Base-by-base conservation (phyloP, 148 eudicot genomes). In the Tetragonia tetragonoides region DNA sequence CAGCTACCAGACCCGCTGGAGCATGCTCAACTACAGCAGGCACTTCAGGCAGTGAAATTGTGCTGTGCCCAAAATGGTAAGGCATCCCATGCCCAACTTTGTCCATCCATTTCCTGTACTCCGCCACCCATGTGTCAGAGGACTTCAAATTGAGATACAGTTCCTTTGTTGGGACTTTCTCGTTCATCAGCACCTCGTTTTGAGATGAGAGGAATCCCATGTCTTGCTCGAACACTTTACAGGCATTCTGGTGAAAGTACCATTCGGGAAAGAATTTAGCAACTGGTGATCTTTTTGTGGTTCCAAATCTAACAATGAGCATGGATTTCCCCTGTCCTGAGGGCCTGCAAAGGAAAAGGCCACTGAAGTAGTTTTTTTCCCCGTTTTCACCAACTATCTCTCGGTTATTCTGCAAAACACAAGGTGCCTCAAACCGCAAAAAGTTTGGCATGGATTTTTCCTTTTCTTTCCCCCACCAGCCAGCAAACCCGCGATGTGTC, bases 21-120 rank as follows among this genome's bases (percentile, higher is more conserved):
- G 99, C 97, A 42, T 95, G 98, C 78, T 95, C 99, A 9, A 93
- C 88, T 42, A 95, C 98, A 9, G 99, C 99, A 4, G 97, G 90
- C 47, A 72, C 79, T 68, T 82, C 75, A 17, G 98, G 98, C 2
- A 87, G 82, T 17, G 88, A 89, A 73, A 95, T 80, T 10, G 98
- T 89, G 80, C 71, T 85, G 81, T 93, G 97, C 17, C 99, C 99
- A 20, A 95, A 91, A 84, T 95, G 87, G 75, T 95, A 95, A n/a
- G 99, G 99, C 99, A 95, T 95, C 11, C 99, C 99, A 70, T 95
- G 93, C 66, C 99, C 99, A 23, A 89, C 98, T 89, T 91, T 95
- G 80, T 95, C 99, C 98, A 91, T 95, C 99, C 99, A 95, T 75
- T 89, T 95, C 75, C 99, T 82, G 82, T 95, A 95, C 79, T 95